Percentiles rank a stretch among this genome's conserved stretches.
phyloP scores from a whole-genome alignment of 192 early-diverging fungal genomes.

The Gonapodya prolifera region DNA sequence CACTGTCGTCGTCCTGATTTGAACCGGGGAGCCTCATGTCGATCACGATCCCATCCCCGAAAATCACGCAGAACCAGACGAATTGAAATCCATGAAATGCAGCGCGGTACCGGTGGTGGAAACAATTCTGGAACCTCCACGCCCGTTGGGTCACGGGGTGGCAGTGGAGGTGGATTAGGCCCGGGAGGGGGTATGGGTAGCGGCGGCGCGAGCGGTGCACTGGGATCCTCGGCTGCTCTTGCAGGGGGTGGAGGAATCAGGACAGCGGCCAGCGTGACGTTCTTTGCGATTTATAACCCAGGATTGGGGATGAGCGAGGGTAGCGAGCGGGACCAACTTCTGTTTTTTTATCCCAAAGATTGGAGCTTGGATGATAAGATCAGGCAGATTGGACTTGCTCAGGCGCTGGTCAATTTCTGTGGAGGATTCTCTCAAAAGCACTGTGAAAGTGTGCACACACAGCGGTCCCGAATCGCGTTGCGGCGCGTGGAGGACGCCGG shows the following conservation, averaged over 20 bases:
- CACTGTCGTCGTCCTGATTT: no score
- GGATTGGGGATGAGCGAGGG: conserved; percentile 51
- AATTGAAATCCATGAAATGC: not conserved
- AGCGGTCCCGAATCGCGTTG: conserved; percentile 44
- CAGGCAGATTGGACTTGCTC: conserved; percentile 57
- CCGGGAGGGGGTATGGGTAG: not conserved
- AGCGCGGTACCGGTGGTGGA: not conserved
- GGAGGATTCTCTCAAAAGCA: conserved; percentile 7
- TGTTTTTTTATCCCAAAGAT: conserved; percentile 56
- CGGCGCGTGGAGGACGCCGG: conserved; percentile 32
- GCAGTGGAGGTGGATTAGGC: not conserved
- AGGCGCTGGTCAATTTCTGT: conserved; percentile 53
- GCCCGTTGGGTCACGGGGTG: not conserved
- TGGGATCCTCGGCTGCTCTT: not conserved
- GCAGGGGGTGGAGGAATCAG: not conserved
- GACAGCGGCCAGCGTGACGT: conserved; percentile 21
- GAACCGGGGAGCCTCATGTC: no score
- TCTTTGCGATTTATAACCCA: conserved; percentile 67
- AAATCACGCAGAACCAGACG: no score
- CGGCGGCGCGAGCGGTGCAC: not conserved
- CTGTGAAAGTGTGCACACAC: conserved; percentile 43
- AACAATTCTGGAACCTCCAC: not conserved
- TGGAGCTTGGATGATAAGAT: conserved; percentile 63
- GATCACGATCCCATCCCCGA: no score
- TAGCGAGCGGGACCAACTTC: conserved; percentile 58